Conservation (phyloP, 108 stramenopile genomes). For the Chaetoceros muelleri region DNA sequence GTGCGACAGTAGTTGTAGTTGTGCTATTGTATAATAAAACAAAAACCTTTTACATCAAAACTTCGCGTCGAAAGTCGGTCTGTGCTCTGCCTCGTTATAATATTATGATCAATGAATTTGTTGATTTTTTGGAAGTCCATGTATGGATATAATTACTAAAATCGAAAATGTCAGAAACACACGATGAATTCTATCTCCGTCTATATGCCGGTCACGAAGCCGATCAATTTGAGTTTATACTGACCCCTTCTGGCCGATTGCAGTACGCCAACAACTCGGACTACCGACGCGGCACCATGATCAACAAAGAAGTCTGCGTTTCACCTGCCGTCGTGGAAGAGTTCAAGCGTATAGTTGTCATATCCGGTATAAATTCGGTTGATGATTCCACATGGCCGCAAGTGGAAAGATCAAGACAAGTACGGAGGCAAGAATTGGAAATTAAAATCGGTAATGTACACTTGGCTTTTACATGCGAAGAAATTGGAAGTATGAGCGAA, state of each 20-base stretch:
- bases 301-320: conserved; percentile 73
- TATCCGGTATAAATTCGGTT: conserved; percentile 35
- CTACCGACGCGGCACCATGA: conserved; percentile 75
- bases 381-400: conserved; percentile 72
- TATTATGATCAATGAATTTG: too few relatives aligned
- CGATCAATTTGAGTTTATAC: conserved; percentile 55
- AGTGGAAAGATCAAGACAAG: conserved; percentile 25
- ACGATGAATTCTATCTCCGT: conserved; percentile 58
- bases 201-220: conserved; percentile 73
- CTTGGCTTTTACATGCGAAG: conserved; percentile 78
- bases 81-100: too few relatives aligned
- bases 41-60: too few relatives aligned
- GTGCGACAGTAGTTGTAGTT: too few relatives aligned
- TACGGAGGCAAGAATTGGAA: conserved; percentile 78
- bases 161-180: conserved; percentile 7
- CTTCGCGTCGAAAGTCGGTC: too few relatives aligned
- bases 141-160: too few relatives aligned
- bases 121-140: too few relatives aligned
- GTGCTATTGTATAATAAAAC: too few relatives aligned
- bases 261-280: conserved; percentile 86
- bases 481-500: conserved; percentile 68
- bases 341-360: conserved; percentile 53
- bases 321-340: conserved; percentile 66
- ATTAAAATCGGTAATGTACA: conserved; percentile 78
- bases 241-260: conserved; percentile 65